phyloP scores from a whole-genome alignment of 345 rosid species.

The Excoecaria cochinchinensis region DNA sequence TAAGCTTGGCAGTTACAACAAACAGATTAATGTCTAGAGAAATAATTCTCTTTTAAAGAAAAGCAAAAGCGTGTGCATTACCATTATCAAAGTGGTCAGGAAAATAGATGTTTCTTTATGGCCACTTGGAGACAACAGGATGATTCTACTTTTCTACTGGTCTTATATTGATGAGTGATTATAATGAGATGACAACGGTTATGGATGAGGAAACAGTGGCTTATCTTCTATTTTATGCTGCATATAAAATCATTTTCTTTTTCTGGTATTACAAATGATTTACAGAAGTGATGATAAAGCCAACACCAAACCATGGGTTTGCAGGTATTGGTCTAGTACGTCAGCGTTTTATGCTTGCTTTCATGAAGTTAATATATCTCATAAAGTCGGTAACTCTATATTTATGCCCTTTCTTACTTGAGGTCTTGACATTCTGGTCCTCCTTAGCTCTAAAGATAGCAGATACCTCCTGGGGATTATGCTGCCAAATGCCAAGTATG shows the following conservation, averaged over 20 bases:
- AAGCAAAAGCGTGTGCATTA: background rate
- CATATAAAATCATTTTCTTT: background rate
- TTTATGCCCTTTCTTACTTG: background rate
- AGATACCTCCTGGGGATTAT: background rate
- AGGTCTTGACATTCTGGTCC: background rate
- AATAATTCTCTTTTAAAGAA: no score
- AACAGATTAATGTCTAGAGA: background rate
- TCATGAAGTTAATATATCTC: background rate
- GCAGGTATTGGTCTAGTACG: background rate
- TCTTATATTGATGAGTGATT: background rate
- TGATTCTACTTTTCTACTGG: background rate
- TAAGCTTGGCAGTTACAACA: background rate
- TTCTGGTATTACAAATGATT: background rate
- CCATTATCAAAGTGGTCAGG: background rate
- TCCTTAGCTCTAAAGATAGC: background rate
- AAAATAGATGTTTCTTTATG: no score
- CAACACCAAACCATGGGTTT: background rate
- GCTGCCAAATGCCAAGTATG: background rate
- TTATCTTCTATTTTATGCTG: no score
- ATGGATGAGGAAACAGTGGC: background rate
- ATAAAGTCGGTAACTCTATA: background rate
- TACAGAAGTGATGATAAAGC: background rate
- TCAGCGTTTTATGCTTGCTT: background rate
- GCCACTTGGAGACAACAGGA: background rate
- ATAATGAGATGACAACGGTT: no score